Conservation (phyloP, 1,284 basidiomycete genomes). For the Phlebopus sp. region DNA sequence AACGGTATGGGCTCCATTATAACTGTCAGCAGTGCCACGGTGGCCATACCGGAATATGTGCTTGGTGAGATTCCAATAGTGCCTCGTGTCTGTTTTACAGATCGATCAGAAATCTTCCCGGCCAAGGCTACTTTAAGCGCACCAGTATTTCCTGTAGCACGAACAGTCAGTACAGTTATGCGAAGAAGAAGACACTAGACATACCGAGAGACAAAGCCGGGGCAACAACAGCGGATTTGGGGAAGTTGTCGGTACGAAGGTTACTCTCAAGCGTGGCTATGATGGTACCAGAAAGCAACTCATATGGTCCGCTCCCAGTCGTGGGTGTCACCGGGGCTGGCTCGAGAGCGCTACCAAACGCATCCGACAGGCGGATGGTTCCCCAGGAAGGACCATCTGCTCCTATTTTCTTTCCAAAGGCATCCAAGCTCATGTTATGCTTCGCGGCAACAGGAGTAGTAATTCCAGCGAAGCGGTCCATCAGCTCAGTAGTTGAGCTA, state of each 20-base stretch:
- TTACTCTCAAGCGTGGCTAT: slow-evolving; percentile 32
- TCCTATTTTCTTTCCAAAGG: slow-evolving; percentile 38
- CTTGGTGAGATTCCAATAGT: slow-evolving; percentile 43
- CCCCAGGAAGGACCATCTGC: slow-evolving; percentile 15
- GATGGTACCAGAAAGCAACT: slow-evolving; percentile 49
- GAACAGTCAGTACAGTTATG: slow-evolving; percentile 19
- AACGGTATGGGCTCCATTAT: slow-evolving; percentile 50
- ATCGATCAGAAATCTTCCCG: slow-evolving; percentile 23
- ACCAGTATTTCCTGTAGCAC: slow-evolving; percentile 33
- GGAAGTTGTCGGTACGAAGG: slow-evolving; percentile 24
- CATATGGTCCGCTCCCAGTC: slow-evolving; percentile 38
- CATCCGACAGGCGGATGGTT: slow-evolving; percentile 31
- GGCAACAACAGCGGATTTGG: slow-evolving; percentile 13
- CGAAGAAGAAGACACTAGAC: not conserved
- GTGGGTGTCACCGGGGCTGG: slow-evolving; percentile 52
- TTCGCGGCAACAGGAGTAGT: slow-evolving; percentile 34
- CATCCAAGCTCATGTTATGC: slow-evolving; percentile 41
- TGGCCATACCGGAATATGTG: slow-evolving; percentile 54
- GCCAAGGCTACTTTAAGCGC: slow-evolving; percentile 15
- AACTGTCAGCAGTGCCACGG: slow-evolving; percentile 30
- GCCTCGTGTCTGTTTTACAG: slow-evolving; percentile 40
- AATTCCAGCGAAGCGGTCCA: slow-evolving; percentile 32
- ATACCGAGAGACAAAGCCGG: slow-evolving; percentile 27
- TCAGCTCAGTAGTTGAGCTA: slow-evolving; percentile 35
- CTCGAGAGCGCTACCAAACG: slow-evolving; percentile 41